Base-by-base conservation (phyloP, 345 rosid species). In the Aquilaria sinensis region DNA sequence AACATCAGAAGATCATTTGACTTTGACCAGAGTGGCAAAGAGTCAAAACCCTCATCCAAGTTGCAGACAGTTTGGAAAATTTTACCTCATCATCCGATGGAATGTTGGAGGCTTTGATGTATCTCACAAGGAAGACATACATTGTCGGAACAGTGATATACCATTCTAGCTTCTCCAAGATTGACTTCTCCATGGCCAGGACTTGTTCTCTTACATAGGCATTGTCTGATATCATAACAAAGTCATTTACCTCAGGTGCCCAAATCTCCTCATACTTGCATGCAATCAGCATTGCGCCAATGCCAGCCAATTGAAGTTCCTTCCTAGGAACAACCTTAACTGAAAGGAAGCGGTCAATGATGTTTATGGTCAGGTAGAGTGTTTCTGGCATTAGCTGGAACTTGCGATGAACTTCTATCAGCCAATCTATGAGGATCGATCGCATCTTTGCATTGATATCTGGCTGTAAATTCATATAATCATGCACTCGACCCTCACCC, bases 201-300 rank as follows among this genome's bases (percentile, higher is more conserved):
- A 93, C 80, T 60, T 90, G 92, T 49, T 88, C 90, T 70, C 85
- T 82, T 5, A 29, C 52, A 73, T 92, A 92, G 31, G 96, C 97
- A 58, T 83, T 86, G 67, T 86, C 98, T 32, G 98, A 83, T 71
- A 93, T 86, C 78, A 71, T 77, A 34, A 93, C 96, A 32, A 93
- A 83, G 70, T 93, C 98, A 43, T 86, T 81, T 67, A 69, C 78
- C 94, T 86, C 86, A 32, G 95, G 98, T 12, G 98, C 88, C 98
- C 97, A 90, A 63, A 90, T 86, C 76, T 90, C 98, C 75, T 93
- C 98, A 56, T 93, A 93, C 70, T 93, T 93, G 77, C 94, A 90
- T 32, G 98, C 97, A 3, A 90, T 78, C 23, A 93, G 89, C 94
- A 93, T 77, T 29, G 97, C 74, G 60, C 96, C 80, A 47, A 90